Percentiles rank a stretch among this genome's conserved stretches.
Evolutionary conservation across 345 rosid species (phyloP).

Genomic region (Aurinia saxatilis): DNA sequence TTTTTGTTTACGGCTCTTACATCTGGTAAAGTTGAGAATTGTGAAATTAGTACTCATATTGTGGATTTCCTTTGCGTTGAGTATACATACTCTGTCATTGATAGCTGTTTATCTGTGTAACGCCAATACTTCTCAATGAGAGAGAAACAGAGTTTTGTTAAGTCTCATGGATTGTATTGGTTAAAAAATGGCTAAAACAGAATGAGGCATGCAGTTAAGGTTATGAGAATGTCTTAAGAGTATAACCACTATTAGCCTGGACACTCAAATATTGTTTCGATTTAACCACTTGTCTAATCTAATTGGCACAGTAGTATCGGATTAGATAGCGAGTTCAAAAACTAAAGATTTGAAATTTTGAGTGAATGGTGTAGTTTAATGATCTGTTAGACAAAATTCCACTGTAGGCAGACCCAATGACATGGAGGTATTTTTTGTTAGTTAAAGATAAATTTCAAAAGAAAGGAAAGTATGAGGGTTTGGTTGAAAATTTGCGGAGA

Average conservation of each 20-base stretch:
- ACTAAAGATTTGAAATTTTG: no score
- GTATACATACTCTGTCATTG: not conserved
- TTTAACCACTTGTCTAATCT: no score
- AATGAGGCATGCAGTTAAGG: not conserved
- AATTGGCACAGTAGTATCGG: no score
- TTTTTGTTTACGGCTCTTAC: not conserved
- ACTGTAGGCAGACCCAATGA: no score
- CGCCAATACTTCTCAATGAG: not conserved
- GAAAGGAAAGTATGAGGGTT: not conserved
- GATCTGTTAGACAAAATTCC: no score
- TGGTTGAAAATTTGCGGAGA: not conserved
- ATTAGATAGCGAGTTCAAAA: no score
- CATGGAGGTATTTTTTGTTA: not conserved
- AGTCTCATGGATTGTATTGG: not conserved
- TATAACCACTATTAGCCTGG: no score
- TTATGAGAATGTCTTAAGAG: not conserved
- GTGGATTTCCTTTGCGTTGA: not conserved
- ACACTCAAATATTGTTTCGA: no score
- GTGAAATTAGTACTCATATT: not conserved
- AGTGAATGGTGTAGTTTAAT: no score
- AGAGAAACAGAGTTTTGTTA: not conserved
- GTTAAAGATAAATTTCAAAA: not conserved
- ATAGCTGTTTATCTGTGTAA: not conserved
- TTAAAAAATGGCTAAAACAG: not conserved
- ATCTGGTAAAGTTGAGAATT: not conserved